Base-by-base conservation (phyloP, 2,329 filamentous ascomycete genomes). In the Colletotrichum camelliae region DNA sequence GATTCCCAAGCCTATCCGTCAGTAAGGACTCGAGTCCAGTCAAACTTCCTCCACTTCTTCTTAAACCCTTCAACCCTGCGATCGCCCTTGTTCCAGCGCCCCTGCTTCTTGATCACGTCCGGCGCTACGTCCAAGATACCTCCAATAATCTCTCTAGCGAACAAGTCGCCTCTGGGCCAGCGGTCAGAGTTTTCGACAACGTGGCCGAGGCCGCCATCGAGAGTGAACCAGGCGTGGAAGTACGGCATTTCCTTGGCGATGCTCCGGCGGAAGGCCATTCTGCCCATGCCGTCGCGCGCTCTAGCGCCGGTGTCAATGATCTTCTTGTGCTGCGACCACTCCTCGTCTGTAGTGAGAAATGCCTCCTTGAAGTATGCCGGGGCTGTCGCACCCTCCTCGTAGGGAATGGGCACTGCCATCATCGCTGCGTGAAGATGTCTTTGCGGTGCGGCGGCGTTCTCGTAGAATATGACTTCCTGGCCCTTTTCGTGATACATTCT, bases 211-310 rank as follows among this genome's bases (percentile, higher is more conserved):
- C 97, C 97, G 4, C 97, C 97, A 82, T 99, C 96, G 1, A 99
- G 87, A 68, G 92, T 91, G 82, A 98, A 98, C 96, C 96, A 99
- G 24, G 93, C 96, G 83, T 99, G 97, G 81, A 99, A 99, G 84
- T 99, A 99, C 0, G 97, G 96, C 94, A 97, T 96, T 87, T 99
- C 96, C 86, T 97, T 98, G 15, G 95, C 95, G 76, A 99, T 88
- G 24, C 91, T 94, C 72, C 93, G 90, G 1, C 96, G 90, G 83
- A 99, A 99, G 2, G 97, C 96, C 69, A 90, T 85, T 81, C 94
- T 94, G 1, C 96, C 97, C 77, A 95, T 84, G 0, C 94, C 95
- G 4, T 91, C 89, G n/a, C 88, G 85, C 0, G 92, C 90, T 39
- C 87, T 87, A 77, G 92, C 92, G 4, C 89, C 90, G 0, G 97